These are phyloP conservation scores for Sophora flavescens DNA, from an alignment of 306 rosid genomes.

Conservation along the genomic window DNA sequence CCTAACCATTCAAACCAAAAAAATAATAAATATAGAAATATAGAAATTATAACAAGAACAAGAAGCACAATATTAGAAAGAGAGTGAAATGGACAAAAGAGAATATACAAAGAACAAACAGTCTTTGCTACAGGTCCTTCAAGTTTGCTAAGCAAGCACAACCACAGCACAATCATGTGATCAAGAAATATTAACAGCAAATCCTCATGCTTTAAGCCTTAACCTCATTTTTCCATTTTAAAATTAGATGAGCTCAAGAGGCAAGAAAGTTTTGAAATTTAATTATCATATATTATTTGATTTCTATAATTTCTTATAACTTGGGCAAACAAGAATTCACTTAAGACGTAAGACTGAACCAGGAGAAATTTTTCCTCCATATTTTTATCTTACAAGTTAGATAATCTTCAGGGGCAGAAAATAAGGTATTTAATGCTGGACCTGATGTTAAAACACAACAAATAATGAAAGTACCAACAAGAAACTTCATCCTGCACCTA, in stretches of 20 bases:
- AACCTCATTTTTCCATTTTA: slow-evolving; percentile 16
- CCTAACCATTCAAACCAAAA: slow-evolving; percentile 54
- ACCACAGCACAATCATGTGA: no score
- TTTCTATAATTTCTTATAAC: background rate
- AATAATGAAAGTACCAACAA: background rate
- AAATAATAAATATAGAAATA: background rate
- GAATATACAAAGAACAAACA: background rate
- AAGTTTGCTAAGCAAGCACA: no score
- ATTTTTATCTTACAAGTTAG: background rate
- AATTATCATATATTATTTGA: background rate
- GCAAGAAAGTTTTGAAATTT: background rate
- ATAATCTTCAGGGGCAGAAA: slow-evolving; percentile 16
- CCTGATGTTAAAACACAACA: no score
- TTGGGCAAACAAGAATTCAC: slow-evolving; percentile 16
- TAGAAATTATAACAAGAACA: slow-evolving; percentile 16
- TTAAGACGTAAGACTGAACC: background rate
- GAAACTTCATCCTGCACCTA: background rate
- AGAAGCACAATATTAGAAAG: slow-evolving; percentile 14
- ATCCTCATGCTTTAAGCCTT: slow-evolving; percentile 23
- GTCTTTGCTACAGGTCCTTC: background rate
- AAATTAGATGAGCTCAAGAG: slow-evolving; percentile 11
- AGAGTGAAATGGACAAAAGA: slow-evolving; percentile 4
- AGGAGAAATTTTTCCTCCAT: background rate
- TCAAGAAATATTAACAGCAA: background rate
- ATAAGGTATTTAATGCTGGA: no score